A percentile compares a stretch with the other conserved stretches of the same genome.
phyloP scores from a whole-genome alignment of 306 rosid genomes.

The Cajanus cajan region DNA sequence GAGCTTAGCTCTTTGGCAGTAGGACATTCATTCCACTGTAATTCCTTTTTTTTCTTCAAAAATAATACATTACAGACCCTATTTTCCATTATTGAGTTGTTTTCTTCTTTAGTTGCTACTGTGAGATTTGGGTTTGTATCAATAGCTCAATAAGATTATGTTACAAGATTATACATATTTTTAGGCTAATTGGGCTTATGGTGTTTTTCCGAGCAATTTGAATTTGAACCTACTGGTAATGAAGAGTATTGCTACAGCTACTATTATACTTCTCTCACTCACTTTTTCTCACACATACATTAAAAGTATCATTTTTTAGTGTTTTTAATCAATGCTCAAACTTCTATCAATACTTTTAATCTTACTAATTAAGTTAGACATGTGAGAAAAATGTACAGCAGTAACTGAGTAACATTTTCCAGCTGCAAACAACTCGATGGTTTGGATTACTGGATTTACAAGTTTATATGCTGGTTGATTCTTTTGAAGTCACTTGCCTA shows the following conservation, averaged over 20 bases:
- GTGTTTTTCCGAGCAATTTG: not conserved
- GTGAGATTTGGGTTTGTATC: too few relatives aligned
- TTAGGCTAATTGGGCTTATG: not conserved
- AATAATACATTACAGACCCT: too few relatives aligned
- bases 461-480: not conserved
- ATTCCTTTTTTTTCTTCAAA: too few relatives aligned
- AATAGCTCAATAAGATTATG: not conserved
- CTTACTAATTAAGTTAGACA: not conserved
- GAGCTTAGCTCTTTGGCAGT: too few relatives aligned
- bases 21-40: too few relatives aligned
- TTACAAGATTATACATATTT: not conserved
- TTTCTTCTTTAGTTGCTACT: too few relatives aligned
- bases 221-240: not conserved
- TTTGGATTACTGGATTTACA: not conserved
- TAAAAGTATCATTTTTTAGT: not conserved
- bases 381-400: not conserved
- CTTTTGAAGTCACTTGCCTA: not conserved
- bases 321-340: not conserved
- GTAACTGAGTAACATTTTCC: not conserved
- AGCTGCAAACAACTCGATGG: not conserved
- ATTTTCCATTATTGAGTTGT: too few relatives aligned
- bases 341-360: not conserved
- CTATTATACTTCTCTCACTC: too few relatives aligned
- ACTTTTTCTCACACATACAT: not conserved
- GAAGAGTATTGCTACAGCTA: not conserved